Conservation (phyloP, 2,329 filamentous ascomycete species). For the Dactylellina haptotyla region DNA sequence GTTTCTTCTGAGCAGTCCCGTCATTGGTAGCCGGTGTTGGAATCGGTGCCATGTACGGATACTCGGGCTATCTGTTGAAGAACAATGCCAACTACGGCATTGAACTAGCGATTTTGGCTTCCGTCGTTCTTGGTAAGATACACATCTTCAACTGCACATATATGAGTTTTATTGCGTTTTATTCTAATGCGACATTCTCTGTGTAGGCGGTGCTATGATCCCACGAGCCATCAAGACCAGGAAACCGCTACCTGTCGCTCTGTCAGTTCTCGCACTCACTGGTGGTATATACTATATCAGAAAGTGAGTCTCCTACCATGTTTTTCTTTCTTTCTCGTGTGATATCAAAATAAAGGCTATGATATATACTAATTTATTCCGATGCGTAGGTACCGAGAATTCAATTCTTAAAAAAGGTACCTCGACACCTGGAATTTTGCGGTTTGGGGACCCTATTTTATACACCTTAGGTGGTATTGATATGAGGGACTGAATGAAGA, state of each 20-base stretch:
- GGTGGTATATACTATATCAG: constrained; percentile 63
- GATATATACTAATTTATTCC: too few relatives aligned
- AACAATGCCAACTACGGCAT: constrained; percentile 80
- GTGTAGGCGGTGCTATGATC: constrained; percentile 74
- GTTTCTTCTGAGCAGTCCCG: constrained; percentile 63
- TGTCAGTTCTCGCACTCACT: constrained; percentile 81
- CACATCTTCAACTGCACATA: too few relatives aligned
- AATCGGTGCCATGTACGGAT: constrained; percentile 80
- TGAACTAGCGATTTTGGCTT: constrained; percentile 89
- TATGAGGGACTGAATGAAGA: neutral
- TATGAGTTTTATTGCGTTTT: too few relatives aligned
- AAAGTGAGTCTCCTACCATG: constrained; percentile 24
- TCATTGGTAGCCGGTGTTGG: constrained; percentile 85
- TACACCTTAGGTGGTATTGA: too few relatives aligned
- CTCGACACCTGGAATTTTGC: too few relatives aligned
- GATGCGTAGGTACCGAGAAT: constrained; percentile 33
- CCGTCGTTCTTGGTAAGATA: constrained; percentile 73
- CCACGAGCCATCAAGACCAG: constrained; percentile 83
- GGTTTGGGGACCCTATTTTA: too few relatives aligned
- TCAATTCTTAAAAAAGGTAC: constrained; percentile 31
- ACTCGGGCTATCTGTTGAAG: constrained; percentile 83
- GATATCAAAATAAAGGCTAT: too few relatives aligned
- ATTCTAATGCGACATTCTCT: too few relatives aligned
- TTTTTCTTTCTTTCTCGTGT: neutral
- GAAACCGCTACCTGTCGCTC: constrained; percentile 83